These are phyloP conservation scores for Suillus discolor DNA, from an alignment of 768 basidiomycete species.

Conservation along the genomic window DNA sequence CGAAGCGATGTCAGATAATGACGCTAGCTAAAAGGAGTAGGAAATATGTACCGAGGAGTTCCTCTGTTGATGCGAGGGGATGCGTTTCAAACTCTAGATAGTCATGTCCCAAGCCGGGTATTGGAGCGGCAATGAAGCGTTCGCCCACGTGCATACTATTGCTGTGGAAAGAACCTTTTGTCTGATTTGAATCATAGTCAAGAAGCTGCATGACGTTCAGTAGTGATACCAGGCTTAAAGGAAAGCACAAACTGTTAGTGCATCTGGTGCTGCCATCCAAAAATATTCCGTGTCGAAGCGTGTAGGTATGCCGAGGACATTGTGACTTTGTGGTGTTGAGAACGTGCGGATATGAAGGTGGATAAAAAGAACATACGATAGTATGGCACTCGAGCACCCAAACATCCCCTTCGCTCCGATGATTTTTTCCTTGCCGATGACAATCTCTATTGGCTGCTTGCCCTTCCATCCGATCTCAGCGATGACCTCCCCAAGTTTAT, in stretches of 20 bases:
- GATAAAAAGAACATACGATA: conserved; percentile 44
- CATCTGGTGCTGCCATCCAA: conserved; percentile 59
- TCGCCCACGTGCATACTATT: conserved; percentile 48
- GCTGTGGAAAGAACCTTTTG: conserved; percentile 54
- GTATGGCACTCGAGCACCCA: conserved; percentile 54
- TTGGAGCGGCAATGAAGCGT: conserved; percentile 49
- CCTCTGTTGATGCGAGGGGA: conserved; percentile 48
- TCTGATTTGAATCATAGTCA: conserved; percentile 51
- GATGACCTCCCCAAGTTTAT: conserved; percentile 42
- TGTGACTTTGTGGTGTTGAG: conserved; percentile 42
- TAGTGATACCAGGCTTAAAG: conserved; percentile 2
- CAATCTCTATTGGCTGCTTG: conserved; percentile 50
- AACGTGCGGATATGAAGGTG: conserved; percentile 5
- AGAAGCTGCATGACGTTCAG: conserved; percentile 41
- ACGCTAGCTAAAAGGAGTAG: background rate
- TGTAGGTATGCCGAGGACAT: conserved; percentile 59
- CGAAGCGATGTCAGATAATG: background rate
- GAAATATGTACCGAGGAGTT: conserved; percentile 48
- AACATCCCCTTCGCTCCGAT: conserved; percentile 58
- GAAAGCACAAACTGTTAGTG: conserved; percentile 46
- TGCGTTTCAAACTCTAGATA: conserved; percentile 60
- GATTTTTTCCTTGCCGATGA: conserved; percentile 51
- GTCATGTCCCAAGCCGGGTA: conserved; percentile 55
- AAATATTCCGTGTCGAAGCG: conserved; percentile 64
- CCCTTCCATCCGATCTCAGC: conserved; percentile 58